A percentile compares a stretch with the other conserved stretches of the same genome.
Conservation (phyloP, 257 asterid genomes). For the Cruciata laevipes region DNA sequence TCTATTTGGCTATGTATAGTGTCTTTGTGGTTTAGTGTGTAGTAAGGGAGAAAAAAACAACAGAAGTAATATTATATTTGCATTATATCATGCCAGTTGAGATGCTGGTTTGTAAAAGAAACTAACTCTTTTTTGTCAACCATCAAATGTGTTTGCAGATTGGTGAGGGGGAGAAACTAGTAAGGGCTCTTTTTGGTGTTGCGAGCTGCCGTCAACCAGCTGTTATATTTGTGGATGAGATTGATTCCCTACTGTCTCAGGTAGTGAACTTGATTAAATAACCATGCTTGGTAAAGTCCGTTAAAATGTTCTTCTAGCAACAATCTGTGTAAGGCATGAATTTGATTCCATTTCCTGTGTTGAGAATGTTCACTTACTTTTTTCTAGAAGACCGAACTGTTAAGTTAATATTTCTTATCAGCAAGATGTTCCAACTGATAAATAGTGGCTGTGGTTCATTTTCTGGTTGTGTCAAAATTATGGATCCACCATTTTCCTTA, state of each 20-base stretch:
- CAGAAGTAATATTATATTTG: not conserved
- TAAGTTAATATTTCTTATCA: not conserved
- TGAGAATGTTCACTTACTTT: not conserved
- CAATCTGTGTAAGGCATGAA: not conserved
- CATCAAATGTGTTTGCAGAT: constrained; percentile 48
- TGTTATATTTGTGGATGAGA: constrained; percentile 94
- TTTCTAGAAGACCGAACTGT: not conserved
- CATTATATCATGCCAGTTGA: not conserved
- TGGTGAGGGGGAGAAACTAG: constrained; percentile 99
- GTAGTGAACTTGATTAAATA: constrained; percentile 28
- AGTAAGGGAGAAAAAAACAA: constrained; percentile 5
- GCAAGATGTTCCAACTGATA: not conserved
- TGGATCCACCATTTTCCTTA: not conserved
- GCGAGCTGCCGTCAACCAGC: constrained; percentile 99
- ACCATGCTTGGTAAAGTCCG: not conserved
- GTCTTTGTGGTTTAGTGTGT: not conserved
- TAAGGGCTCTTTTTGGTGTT: constrained; percentile 97
- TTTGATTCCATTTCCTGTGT: not conserved
- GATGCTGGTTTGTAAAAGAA: not conserved
- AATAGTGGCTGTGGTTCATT: not conserved
- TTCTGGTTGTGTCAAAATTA: not conserved
- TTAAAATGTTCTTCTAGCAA: not conserved
- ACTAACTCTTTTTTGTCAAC: not conserved
- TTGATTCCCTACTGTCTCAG: constrained; percentile 96
- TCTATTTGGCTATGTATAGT: not conserved